A percentile compares a stretch with the other conserved stretches of the same genome.
Evolutionary conservation across 768 basidiomycete genomes (phyloP).

Genomic region (Pulveroboletus frians): DNA sequence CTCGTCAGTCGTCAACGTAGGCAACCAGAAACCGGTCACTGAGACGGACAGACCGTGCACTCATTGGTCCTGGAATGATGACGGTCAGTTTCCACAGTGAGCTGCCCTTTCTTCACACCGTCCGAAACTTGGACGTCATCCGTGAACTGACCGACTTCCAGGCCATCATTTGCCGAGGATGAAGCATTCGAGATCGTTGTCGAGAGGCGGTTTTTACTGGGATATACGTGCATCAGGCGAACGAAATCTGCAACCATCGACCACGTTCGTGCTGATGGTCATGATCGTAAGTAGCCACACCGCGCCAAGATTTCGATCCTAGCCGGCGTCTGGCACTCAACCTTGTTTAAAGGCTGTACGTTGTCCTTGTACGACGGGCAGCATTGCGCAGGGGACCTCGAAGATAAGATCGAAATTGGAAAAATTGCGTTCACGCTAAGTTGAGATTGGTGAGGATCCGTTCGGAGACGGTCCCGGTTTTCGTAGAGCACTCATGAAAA

Average conservation of each 20-base stretch:
- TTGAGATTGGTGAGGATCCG: background rate
- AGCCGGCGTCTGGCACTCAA: background rate
- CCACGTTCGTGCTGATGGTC: slow-evolving; percentile 17
- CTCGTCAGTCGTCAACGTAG: slow-evolving; percentile 11
- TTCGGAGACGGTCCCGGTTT: background rate
- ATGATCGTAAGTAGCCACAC: slow-evolving; percentile 7
- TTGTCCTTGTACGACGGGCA: slow-evolving; percentile 17
- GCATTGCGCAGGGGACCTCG: slow-evolving; percentile 6
- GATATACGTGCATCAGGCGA: slow-evolving; percentile 25
- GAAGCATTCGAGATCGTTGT: slow-evolving; percentile 18
- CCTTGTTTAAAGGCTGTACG: slow-evolving; percentile 14
- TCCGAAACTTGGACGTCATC: background rate
- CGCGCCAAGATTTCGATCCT: too few relatives aligned
- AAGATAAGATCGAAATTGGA: slow-evolving; percentile 17
- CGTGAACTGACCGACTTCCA: background rate
- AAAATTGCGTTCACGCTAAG: slow-evolving; percentile 19
- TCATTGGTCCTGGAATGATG: slow-evolving; percentile 15
- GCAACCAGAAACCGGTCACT: background rate
- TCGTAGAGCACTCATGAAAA: background rate
- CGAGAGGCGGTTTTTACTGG: slow-evolving; percentile 17
- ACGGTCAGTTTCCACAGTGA: slow-evolving; percentile 14
- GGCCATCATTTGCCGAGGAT: slow-evolving; percentile 16
- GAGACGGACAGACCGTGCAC: background rate
- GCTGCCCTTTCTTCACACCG: background rate
- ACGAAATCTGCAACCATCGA: slow-evolving; percentile 17